Evolutionary conservation across 2,329 filamentous ascomycete genomes (phyloP), one percentile per base, ranked within the genome.

Genomic region (Sarocladiaceae sp.): DNA sequence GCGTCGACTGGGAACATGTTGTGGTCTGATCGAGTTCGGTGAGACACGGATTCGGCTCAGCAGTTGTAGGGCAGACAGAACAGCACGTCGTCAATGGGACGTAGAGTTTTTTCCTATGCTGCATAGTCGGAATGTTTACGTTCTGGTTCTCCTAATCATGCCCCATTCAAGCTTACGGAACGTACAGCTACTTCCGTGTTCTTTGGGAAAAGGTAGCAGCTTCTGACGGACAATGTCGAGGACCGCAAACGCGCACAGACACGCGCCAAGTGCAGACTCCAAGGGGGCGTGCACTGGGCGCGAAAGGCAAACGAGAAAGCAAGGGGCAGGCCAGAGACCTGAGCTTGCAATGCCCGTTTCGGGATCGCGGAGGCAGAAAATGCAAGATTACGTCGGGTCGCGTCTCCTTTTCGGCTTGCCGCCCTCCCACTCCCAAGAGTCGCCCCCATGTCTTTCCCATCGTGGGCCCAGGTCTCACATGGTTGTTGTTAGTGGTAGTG

Each of bases 331-430:
- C 15, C 10, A 31, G 26, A 17, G n/a, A 12, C 40, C 13, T 46
- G 26, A 33, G 44, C 22, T 8, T 46, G 15, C 25, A 33, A 26
- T 17, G 22, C 25, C 44, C 44, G 15, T 31, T 48, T 33, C n/a
- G 26, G 44, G 25, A 20, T 48, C 44, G 25, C 44, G 44, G 44
- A 48, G 26, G 26, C 44, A 48, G 17, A 29, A n/a, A 48, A 48
- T 48, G 44, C 44, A 48, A 48, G 28, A 48, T 48, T 48, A 48
- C 44, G 44, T 48, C 44, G 44, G 44, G 44, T 29, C 44, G 44
- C 44, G 44, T 48, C 44, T 48, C 44, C 44, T 48, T 31, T 48
- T 48, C 26, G 44, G 17, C 26, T 33, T 48, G 44, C 44, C 44
- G n/a, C 44, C 25, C 44, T 48, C 20, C 26, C 15, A 18, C 17